phyloP scores from a whole-genome alignment of 192 early-diverging fungal species.

The Backusella tarrabulga region DNA sequence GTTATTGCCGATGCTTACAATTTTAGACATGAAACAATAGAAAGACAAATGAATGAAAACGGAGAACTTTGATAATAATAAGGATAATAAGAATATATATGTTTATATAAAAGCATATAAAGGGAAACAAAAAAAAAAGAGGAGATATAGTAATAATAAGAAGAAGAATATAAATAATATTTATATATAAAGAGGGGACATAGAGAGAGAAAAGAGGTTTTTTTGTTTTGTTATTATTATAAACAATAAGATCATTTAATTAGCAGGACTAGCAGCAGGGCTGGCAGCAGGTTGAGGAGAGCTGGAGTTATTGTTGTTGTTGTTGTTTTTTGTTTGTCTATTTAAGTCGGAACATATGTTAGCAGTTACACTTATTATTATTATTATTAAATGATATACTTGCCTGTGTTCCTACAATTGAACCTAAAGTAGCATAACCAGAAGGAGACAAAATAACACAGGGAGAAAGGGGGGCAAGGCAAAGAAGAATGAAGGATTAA shows the following conservation, averaged over 20 bases:
- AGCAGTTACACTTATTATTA: background rate
- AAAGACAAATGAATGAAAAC: conserved; percentile 53
- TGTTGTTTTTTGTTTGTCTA: background rate
- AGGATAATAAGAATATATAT: background rate
- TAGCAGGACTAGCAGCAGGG: background rate
- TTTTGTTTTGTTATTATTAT: background rate
- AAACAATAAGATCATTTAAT: background rate
- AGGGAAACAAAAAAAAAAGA: background rate
- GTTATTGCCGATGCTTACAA: conserved; percentile 69
- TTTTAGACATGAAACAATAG: conserved; percentile 64
- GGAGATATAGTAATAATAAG: background rate
- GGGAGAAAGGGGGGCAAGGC: conserved; percentile 48
- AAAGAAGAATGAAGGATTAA: conserved; percentile 65
- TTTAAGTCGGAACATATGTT: background rate
- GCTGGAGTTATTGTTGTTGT: background rate
- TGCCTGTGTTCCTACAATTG: conserved; percentile 40
- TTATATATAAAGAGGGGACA: background rate
- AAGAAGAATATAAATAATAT: background rate
- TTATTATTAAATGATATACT: background rate
- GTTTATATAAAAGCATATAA: background rate
- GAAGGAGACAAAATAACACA: conserved; percentile 17
- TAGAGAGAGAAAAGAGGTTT: background rate
- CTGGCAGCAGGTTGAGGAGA: background rate
- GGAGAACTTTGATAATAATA: conserved; percentile 3
- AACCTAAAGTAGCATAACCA: conserved; percentile 42